Evolutionary conservation across 2,329 filamentous ascomycete species (phyloP).

Genomic region (Dichotomopilus funicola): DNA sequence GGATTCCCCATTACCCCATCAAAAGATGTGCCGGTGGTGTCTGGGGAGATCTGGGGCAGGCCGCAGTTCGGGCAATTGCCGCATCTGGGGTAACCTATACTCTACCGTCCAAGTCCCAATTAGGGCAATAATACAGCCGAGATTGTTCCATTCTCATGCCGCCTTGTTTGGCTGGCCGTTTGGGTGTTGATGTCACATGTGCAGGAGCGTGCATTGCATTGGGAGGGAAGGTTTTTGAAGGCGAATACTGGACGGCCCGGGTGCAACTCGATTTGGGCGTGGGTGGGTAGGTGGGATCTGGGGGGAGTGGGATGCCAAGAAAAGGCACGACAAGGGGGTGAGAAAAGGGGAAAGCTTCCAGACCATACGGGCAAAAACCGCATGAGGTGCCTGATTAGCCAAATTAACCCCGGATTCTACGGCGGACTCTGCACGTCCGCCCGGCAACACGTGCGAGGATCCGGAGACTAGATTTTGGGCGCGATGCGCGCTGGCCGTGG

Average conservation of each 20-base stretch:
- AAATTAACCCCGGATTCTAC: slow-evolving; percentile 27
- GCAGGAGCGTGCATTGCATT: slow-evolving; percentile 6
- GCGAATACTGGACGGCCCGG: too few relatives aligned
- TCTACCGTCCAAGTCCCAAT: slow-evolving; percentile 17
- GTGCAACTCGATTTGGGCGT: too few relatives aligned
- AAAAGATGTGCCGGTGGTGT: slow-evolving; percentile 8
- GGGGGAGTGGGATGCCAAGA: background rate
- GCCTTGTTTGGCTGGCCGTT: slow-evolving; percentile 6
- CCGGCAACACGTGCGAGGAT: slow-evolving; percentile 15
- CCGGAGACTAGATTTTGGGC: slow-evolving; percentile 20
- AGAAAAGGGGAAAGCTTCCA: background rate
- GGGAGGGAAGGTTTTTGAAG: background rate
- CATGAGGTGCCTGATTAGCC: slow-evolving; percentile 23
- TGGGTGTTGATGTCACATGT: slow-evolving; percentile 16
- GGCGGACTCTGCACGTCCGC: slow-evolving; percentile 21
- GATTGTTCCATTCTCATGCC: slow-evolving; percentile 22
- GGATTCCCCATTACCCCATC: background rate
- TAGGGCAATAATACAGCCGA: slow-evolving; percentile 21
- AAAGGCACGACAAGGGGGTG: background rate
- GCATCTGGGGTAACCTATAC: slow-evolving; percentile 6
- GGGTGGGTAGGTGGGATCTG: too few relatives aligned
- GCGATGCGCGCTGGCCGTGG: slow-evolving; percentile 2
- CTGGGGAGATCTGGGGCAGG: slow-evolving; percentile 2
- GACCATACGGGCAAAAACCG: slow-evolving; percentile 12
- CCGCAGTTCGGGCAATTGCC: slow-evolving; percentile 9